Conservation (phyloP, 768 basidiomycete species). For the Mycena rebaudengoi region DNA sequence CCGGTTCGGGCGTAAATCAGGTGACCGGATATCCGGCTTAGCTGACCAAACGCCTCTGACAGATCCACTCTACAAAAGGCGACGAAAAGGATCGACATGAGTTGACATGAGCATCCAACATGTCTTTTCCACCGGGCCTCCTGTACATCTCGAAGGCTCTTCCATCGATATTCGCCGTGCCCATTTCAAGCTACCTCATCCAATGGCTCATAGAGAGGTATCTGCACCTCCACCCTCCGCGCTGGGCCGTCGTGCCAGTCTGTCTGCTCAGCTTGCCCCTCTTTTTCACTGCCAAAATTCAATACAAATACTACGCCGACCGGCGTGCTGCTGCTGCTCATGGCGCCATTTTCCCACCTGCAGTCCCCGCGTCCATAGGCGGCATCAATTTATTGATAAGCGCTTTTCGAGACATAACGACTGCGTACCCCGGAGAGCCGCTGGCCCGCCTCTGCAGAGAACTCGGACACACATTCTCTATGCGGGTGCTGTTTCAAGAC, state of each 20-base stretch:
- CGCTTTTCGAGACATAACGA: not conserved
- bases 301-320: not conserved
- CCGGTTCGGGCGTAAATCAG: no score
- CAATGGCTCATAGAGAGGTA: constrained; percentile 7
- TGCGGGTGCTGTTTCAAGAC: constrained; percentile 19
- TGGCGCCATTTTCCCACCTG: constrained; percentile 20
- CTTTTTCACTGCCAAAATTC: constrained; percentile 1
- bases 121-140: constrained; percentile 11
- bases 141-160: not conserved
- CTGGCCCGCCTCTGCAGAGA: not conserved
- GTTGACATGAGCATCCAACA: no score
- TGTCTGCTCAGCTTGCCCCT: constrained; percentile 17
- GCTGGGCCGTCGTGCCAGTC: not conserved
- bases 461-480: not conserved
- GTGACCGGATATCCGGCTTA: no score
- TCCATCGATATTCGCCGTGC: constrained; percentile 1
- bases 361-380: constrained; percentile 7
- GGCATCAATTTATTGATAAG: constrained; percentile 11
- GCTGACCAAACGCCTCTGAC: no score
- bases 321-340: not conserved
- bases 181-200: not conserved
- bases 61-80: no score
- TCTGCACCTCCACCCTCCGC: not conserved
- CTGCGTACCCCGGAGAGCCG: constrained; percentile 8
- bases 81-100: no score